Percentiles rank a stretch among this genome's conserved stretches.
These are phyloP conservation scores for Dictyostelium purpureum DNA, from an alignment of 78 protist species.

Conservation along the genomic window DNA sequence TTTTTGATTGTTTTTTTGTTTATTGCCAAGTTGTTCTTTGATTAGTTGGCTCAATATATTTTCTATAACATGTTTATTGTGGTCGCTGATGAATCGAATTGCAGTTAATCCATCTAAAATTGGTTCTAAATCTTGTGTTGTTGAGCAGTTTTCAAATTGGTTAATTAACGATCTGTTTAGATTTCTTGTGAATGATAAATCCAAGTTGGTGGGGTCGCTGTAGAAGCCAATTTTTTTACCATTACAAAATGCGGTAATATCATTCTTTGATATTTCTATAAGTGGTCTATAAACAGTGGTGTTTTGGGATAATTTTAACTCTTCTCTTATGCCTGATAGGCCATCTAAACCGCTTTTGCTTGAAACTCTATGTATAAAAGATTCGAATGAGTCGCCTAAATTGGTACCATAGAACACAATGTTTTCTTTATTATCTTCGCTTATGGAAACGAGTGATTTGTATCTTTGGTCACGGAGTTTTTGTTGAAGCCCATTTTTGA, in stretches of 20 bases:
- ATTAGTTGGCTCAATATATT: no score
- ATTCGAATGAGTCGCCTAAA: neutral
- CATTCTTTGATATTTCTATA: neutral
- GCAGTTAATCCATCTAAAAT: neutral
- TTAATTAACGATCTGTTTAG: neutral
- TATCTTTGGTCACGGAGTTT: neutral
- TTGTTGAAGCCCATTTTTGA: no score
- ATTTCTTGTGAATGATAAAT: neutral
- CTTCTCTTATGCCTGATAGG: neutral
- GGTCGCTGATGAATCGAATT: neutral
- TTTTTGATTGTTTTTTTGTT: no score
- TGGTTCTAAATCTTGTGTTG: neutral
- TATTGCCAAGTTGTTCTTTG: no score
- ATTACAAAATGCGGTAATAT: neutral
- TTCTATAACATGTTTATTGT: no score
- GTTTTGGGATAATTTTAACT: neutral
- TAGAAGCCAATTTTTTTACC: neutral
- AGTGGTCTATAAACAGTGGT: neutral
- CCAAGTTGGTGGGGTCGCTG: neutral
- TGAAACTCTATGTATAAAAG: slow-evolving; percentile 4
- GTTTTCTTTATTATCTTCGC: neutral
- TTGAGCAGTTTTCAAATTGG: neutral
- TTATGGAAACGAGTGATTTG: neutral
- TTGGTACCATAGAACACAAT: neutral
- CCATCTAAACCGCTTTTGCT: neutral